Percentiles rank a stretch among this genome's conserved stretches.
Conservation (phyloP, 1,139 yeast species). For the Suhomyces coccinellae region DNA sequence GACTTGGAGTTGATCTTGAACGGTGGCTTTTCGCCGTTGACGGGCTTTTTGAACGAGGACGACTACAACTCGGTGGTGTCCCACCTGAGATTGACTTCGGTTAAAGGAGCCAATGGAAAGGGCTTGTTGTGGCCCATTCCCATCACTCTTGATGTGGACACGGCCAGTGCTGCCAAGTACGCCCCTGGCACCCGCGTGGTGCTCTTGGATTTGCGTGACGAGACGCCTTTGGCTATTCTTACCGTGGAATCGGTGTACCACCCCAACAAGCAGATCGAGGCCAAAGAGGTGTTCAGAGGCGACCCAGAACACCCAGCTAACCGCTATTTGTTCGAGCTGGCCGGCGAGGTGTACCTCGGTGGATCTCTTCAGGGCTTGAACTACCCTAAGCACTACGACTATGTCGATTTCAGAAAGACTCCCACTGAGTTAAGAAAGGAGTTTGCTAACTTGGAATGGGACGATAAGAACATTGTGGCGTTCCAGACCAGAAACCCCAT, state of each 20-base stretch:
- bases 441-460: slow-evolving; percentile 79
- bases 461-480: slow-evolving; percentile 75
- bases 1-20: slow-evolving; percentile 87
- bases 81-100: slow-evolving; percentile 66
- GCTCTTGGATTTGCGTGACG: slow-evolving; percentile 82
- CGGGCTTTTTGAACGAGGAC: slow-evolving; percentile 78
- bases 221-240: slow-evolving; percentile 74
- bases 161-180: slow-evolving; percentile 50
- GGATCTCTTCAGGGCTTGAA: slow-evolving; percentile 83
- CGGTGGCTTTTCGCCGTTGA: slow-evolving; percentile 94
- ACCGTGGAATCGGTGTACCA: slow-evolving; percentile 76
- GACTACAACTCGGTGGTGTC: slow-evolving; percentile 83
- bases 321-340: slow-evolving; percentile 66
- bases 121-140: slow-evolving; percentile 94
- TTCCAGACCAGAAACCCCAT: slow-evolving; percentile 98
- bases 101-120: slow-evolving; percentile 34
- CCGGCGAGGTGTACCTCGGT: slow-evolving; percentile 85
- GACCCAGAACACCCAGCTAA: slow-evolving; percentile 97
- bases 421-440: slow-evolving; percentile 89
- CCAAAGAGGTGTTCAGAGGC: slow-evolving; percentile 86
- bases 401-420: slow-evolving; percentile 81
- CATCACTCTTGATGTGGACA: slow-evolving; percentile 77
- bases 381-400: slow-evolving; percentile 88
- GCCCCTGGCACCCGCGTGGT: slow-evolving; percentile 64
- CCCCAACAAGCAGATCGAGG: slow-evolving; percentile 81